Evolutionary conservation across 2,329 filamentous ascomycete species (phyloP).

Genomic region (Mariannaea sp.): DNA sequence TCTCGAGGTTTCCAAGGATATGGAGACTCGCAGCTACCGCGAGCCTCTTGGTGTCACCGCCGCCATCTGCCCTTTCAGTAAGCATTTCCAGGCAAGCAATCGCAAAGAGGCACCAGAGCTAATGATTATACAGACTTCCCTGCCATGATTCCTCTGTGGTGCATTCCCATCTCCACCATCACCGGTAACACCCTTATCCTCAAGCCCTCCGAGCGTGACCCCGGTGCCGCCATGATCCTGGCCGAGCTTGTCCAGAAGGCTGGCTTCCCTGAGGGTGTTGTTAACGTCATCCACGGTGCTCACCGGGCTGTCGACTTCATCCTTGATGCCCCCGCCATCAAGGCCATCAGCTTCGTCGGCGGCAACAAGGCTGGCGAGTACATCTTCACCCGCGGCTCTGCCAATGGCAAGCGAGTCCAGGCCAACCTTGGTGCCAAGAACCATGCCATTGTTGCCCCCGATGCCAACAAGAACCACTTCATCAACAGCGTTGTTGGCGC

Average conservation of each 20-base stretch:
- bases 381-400: conserved; percentile 77
- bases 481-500: conserved; percentile 83
- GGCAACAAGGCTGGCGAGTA: conserved; percentile 89
- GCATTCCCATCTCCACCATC: conserved; percentile 81
- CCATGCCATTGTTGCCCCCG: conserved; percentile 81
- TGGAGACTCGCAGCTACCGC: conserved; percentile 83
- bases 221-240: conserved; percentile 83
- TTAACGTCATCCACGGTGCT: conserved; percentile 82
- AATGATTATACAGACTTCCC: conserved; percentile 71
- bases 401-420: conserved; percentile 87
- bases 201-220: conserved; percentile 86
- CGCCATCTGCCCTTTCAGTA: conserved; percentile 86
- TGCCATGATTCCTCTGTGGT: conserved; percentile 93
- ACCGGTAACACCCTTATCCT: conserved; percentile 84
- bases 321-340: conserved; percentile 82
- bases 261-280: conserved; percentile 79
- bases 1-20: conserved; percentile 84
- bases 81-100: conserved; percentile 43
- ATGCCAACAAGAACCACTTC: conserved; percentile 90
- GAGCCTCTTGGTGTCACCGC: conserved; percentile 82
- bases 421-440: conserved; percentile 90
- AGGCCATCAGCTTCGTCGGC: conserved; percentile 85
- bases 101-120: conserved; percentile 1
- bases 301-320: conserved; percentile 85
- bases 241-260: conserved; percentile 80